Conservation (phyloP, 495 filamentous ascomycete species). For the Penicillium crystallinum region DNA sequence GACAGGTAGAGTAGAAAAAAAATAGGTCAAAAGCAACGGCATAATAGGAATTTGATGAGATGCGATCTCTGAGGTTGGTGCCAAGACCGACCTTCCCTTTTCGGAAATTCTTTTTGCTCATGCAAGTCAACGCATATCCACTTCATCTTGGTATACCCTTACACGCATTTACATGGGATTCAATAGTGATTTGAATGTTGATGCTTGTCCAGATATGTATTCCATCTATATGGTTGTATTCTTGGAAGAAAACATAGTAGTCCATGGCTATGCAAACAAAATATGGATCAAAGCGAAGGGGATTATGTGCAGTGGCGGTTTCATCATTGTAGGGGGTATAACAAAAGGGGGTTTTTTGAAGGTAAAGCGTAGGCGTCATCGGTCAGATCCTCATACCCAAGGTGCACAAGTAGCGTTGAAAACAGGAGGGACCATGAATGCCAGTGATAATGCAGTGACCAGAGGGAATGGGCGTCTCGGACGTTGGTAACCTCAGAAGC, state of each 20-base stretch:
- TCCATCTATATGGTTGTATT: slow-evolving; percentile 23
- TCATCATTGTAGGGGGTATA: slow-evolving; percentile 28
- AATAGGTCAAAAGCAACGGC: slow-evolving; percentile 1
- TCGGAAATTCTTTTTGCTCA: slow-evolving; percentile 15
- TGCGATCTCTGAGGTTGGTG: slow-evolving; percentile 21
- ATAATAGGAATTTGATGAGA: slow-evolving; percentile 5
- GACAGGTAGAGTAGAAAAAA: neutral
- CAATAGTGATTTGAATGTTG: neutral
- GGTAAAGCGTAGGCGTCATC: slow-evolving; percentile 18
- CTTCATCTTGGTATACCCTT: neutral
- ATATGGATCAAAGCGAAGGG: slow-evolving; percentile 13
- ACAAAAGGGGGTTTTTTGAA: slow-evolving; percentile 14
- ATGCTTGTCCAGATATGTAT: slow-evolving; percentile 10
- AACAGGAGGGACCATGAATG: neutral
- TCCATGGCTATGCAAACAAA: slow-evolving; percentile 21
- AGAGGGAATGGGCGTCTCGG: neutral
- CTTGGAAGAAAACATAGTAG: slow-evolving; percentile 9
- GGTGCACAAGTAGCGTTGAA: neutral
- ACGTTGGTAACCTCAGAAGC: neutral
- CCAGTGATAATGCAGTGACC: neutral
- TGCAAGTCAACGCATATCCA: neutral
- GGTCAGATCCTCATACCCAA: slow-evolving; percentile 13
- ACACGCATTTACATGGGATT: neutral
- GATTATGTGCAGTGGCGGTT: slow-evolving; percentile 24
- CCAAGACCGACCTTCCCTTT: slow-evolving; percentile 23